Evolutionary conservation across 495 filamentous ascomycete genomes (phyloP), one percentile per base, ranked within the genome.

Genomic region (Xylaria flabelliformis): DNA sequence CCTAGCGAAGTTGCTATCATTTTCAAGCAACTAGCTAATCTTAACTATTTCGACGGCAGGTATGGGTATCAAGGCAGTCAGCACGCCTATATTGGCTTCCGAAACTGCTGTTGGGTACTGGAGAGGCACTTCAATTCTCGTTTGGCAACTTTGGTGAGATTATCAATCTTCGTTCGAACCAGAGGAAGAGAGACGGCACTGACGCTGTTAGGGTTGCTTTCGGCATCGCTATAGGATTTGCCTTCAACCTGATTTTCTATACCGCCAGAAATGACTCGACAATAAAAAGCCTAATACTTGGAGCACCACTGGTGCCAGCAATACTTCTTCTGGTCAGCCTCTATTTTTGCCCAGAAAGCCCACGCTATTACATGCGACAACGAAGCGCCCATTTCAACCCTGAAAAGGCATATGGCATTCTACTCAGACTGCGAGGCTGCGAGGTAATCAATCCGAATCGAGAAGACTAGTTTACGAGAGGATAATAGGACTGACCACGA

Each of bases 21-120:
- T 64, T 9, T 19, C 39, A 0, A 8, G 13, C 19, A 12, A 56
- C 48, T 62, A 15, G 63, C 58, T n/a, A 29, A 29, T 29, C 26
- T 29, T 68, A 41, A 50, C 70, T 0, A 5, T 68, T 8, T 21
- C n/a, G 64, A 41, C 53, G 13, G 3, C 29, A 80, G 78, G 77
- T 6, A 80, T 80, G 79, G 79, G 79, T 8, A 46, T 80, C 13
- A 80, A 80, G 69, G 79, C 79, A 9, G 77, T 79, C 21, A 76
- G 72, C 41, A 78, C 79, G 7, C 77, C 79, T n/a, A 78, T 80
- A 15, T 64, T 80, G 2, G 79, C 79, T 6, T 76, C 76, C 12
- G 79, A 80, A 70, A 79, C 79, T 1, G 77, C 79, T 2, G 74
- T 79, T 26, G 74, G 79, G 9, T 79, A 73, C 55, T 80, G 79